Evolutionary conservation across 257 asterid genomes (phyloP), one percentile per base, ranked within the genome.

Genomic region (Capsicum chinense): DNA sequence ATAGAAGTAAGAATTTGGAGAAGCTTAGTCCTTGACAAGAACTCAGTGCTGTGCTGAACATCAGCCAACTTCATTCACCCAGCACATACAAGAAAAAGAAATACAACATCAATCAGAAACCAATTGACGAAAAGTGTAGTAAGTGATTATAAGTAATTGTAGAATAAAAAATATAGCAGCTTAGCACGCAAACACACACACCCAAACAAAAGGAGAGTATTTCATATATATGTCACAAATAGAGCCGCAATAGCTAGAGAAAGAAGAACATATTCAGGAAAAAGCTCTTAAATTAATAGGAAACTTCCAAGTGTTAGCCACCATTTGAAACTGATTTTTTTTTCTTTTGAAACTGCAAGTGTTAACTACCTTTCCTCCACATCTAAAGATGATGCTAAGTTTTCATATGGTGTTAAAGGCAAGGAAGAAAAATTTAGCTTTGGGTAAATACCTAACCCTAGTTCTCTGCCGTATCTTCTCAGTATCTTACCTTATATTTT

Each of bases 1-100:
- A 93, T 90, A 37, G 95, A 92, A 91, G 97, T 84, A 88, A 97
- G 94, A 86, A 97, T 91, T 86, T 95, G 94, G 83, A 92, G 94
- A 83, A 95, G 86, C 66, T 89, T 88, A 81, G 98, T 92, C 85
- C 89, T 92, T 76, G 98, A 93, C 89, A 97, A 88, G 92, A 92
- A 92, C 88, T 93, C 95, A 11, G 90, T 84, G 88, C 99, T 87
- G 86, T 94, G 98, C 79, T 86, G 92, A 88, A 93, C 95, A 91
- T 97, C 97, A 63, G 93, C 92, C 89, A 97, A 85, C 99, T 97
- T 92, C 92, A 92, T 81, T 66, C 81, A 69, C 52, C 79, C 78
- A 85, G 59, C 79, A 86, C 84, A 85, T 78, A 35, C 59, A 76
- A 57, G 76, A 80, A 44, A 73, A 11, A 83, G 11, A 52, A 42